phyloP scores from a whole-genome alignment of 805 yeast species.

The Yarrowia deformans region DNA sequence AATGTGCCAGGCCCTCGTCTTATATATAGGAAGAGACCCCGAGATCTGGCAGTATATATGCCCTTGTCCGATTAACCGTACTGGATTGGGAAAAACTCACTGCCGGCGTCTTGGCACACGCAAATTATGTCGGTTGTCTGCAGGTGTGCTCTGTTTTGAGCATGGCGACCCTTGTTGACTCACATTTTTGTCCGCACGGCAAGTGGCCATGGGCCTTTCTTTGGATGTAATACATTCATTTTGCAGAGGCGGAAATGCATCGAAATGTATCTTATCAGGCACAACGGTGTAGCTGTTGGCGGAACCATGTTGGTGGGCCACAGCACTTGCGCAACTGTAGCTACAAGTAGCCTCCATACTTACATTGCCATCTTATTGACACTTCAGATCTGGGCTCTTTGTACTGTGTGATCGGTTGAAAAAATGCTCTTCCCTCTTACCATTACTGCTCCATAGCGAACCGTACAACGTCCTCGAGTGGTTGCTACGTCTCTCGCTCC shows the following conservation, averaged over 20 bases:
- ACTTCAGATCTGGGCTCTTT: neutral
- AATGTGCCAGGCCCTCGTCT: neutral
- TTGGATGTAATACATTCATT: neutral
- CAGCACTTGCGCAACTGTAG: neutral
- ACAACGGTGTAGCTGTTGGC: neutral
- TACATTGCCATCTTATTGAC: neutral
- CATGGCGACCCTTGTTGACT: slow-evolving; percentile 1
- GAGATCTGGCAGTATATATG: slow-evolving; percentile 8
- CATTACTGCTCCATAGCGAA: too few relatives aligned
- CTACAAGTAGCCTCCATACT: neutral
- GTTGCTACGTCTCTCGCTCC: neutral
- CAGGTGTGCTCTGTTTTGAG: slow-evolving; percentile 12
- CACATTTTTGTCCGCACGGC: slow-evolving; percentile 4
- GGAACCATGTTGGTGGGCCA: neutral
- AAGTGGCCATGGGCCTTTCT: neutral
- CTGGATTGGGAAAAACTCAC: slow-evolving; percentile 4
- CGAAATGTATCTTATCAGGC: slow-evolving; percentile 6
- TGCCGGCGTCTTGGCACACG: slow-evolving; percentile 11
- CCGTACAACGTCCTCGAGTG: neutral
- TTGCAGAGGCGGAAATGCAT: slow-evolving; percentile 3
- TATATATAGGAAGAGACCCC: slow-evolving; percentile 17
- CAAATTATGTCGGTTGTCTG: slow-evolving; percentile 1
- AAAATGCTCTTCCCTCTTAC: too few relatives aligned
- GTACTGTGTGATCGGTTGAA: too few relatives aligned
- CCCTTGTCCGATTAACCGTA: slow-evolving; percentile 17